A percentile compares a stretch with the other conserved stretches of the same genome.
phyloP scores from a whole-genome alignment of 768 basidiomycete species.

The Tricholoma furcatifolium region DNA sequence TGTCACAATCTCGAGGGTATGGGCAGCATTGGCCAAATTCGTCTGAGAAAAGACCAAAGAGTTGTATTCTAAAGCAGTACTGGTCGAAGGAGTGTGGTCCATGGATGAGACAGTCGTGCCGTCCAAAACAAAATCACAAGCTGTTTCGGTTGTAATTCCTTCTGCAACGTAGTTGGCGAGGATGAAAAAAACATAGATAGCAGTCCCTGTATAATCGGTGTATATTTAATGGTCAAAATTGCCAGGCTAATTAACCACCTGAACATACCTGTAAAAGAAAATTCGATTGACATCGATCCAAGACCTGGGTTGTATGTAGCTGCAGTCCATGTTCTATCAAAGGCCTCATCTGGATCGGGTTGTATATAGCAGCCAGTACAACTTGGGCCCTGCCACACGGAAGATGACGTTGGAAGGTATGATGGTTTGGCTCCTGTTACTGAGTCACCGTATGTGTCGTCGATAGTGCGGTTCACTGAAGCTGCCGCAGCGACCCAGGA shows the following conservation, averaged over 20 bases:
- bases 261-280: neutral
- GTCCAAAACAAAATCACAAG: slow-evolving; percentile 32
- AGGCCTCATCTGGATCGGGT: slow-evolving; percentile 4
- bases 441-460: slow-evolving; percentile 21
- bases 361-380: slow-evolving; percentile 12
- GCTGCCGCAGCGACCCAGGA: neutral
- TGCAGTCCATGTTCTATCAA: slow-evolving; percentile 17
- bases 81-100: slow-evolving; percentile 25
- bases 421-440: slow-evolving; percentile 12
- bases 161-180: slow-evolving; percentile 26
- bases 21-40: slow-evolving; percentile 26
- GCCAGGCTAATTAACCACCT: too few species aligned
- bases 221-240: neutral
- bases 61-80: slow-evolving; percentile 25
- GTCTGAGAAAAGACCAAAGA: slow-evolving; percentile 24
- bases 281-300: neutral
- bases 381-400: slow-evolving; percentile 13
- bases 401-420: slow-evolving; percentile 12
- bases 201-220: slow-evolving; percentile 24
- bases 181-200: slow-evolving; percentile 36
- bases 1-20: slow-evolving; percentile 30
- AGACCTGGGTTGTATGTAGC: slow-evolving; percentile 12
- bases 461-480: slow-evolving; percentile 18
- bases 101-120: slow-evolving; percentile 22
- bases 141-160: slow-evolving; percentile 21